These are phyloP conservation scores for Lavandula angustifolia DNA, from an alignment of 257 asterid genomes.

Conservation along the genomic window DNA sequence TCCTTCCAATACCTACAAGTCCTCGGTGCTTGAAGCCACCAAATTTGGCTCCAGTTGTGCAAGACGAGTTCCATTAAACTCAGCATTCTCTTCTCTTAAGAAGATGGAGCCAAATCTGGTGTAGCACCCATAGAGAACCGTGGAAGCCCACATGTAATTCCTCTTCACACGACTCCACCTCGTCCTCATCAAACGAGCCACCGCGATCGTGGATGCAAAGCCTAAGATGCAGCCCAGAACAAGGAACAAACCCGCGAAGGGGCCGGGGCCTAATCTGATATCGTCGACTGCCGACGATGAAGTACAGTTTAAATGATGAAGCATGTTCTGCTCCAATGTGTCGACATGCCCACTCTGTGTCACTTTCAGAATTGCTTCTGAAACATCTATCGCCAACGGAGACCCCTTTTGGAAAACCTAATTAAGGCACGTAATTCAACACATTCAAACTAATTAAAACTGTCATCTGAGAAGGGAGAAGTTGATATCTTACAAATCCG, in stretches of 20 bases:
- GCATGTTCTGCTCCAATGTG: slow-evolving; percentile 40
- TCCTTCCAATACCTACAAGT: too few species aligned
- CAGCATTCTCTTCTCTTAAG: not conserved
- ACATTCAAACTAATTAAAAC: too few species aligned
- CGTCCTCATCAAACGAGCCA: slow-evolving; percentile 12
- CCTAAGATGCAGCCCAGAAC: slow-evolving; percentile 36
- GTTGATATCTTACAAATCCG: slow-evolving; percentile 57
- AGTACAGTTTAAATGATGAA: slow-evolving; percentile 39
- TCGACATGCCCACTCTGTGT: slow-evolving; percentile 53
- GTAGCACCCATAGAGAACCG: too few species aligned
- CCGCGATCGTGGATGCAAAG: not conserved
- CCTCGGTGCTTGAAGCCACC: not conserved
- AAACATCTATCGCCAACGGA: slow-evolving; percentile 46
- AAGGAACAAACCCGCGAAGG: slow-evolving; percentile 46
- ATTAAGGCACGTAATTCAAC: not conserved
- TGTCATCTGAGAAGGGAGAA: not conserved
- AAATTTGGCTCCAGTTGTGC: slow-evolving; percentile 10
- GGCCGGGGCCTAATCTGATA: slow-evolving; percentile 40
- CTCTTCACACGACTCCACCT: too few species aligned
- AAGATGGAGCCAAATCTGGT: too few species aligned
- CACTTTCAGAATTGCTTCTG: slow-evolving; percentile 55
- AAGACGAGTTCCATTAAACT: slow-evolving; percentile 3
- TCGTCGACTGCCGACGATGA: slow-evolving; percentile 27
- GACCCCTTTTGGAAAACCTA: slow-evolving; percentile 69
- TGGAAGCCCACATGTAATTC: slow-evolving; percentile 19